These are phyloP conservation scores for Rhizomucor miehei DNA, from an alignment of 371 early-diverging fungal genomes.

Conservation along the genomic window DNA sequence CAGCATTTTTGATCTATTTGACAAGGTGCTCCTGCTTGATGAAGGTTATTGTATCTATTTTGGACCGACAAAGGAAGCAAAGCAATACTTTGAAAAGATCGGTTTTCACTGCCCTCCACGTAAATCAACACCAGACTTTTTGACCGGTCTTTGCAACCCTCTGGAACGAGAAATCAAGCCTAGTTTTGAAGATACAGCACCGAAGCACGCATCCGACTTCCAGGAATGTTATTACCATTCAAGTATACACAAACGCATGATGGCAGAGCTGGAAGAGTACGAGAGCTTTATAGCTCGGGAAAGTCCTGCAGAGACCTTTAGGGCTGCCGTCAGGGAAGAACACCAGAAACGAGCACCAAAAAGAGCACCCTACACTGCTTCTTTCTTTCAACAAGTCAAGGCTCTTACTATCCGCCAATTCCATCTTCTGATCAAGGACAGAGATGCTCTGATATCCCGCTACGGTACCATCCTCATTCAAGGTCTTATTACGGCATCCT, in stretches of 20 bases:
- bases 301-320: constrained; percentile 43
- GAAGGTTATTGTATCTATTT: constrained; percentile 74
- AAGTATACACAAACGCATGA: constrained; percentile 23
- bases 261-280: constrained; percentile 38
- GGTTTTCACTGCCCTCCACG: constrained; percentile 71
- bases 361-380: constrained; percentile 57
- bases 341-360: constrained; percentile 56
- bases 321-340: constrained; percentile 47
- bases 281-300: constrained; percentile 24
- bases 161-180: constrained; percentile 55
- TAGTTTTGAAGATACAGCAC: constrained; percentile 51
- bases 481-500: constrained; percentile 68
- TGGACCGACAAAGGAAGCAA: constrained; percentile 65
- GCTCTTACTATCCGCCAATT: constrained; percentile 61
- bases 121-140: constrained; percentile 74
- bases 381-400: constrained; percentile 58
- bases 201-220: constrained; percentile 45
- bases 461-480: constrained; percentile 58
- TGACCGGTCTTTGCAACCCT: constrained; percentile 65
- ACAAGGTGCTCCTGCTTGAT: constrained; percentile 67
- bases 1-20: constrained; percentile 74
- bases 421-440: constrained; percentile 52
- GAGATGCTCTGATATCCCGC: constrained; percentile 50
- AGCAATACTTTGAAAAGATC: constrained; percentile 63
- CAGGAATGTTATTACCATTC: constrained; percentile 43